Evolutionary conservation across 495 filamentous ascomycete species (phyloP).

Genomic region (Penicillium simplicissimum): DNA sequence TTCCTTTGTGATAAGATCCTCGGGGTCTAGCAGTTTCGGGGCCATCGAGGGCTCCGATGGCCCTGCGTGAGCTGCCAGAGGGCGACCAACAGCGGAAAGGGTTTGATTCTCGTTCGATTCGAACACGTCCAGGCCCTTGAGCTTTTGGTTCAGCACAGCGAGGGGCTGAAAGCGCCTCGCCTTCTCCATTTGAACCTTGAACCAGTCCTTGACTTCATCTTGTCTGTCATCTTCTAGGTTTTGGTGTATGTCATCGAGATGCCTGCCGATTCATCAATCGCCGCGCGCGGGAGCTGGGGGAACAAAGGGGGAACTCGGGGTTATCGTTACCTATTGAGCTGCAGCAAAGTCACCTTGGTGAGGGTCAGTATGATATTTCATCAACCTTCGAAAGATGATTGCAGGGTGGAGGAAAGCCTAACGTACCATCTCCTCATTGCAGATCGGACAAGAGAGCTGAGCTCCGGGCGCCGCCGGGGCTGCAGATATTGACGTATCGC

Average conservation of each 20-base stretch:
- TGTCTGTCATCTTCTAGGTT: conserved; percentile 92
- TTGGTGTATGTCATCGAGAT: conserved; percentile 91
- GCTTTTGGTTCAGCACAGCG: conserved; percentile 88
- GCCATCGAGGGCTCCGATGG: conserved; percentile 28
- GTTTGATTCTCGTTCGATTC: conserved; percentile 79
- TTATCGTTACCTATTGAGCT: conserved; percentile 74
- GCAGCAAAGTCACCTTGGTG: conserved; percentile 79
- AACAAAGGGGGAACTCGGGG: not conserved
- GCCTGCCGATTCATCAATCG: conserved; percentile 51
- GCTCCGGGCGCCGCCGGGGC: conserved; percentile 56
- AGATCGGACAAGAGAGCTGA: conserved; percentile 88
- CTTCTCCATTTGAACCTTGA: conserved; percentile 92
- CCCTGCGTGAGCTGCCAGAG: conserved; percentile 33
- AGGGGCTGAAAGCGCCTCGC: conserved; percentile 95
- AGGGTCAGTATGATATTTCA: conserved; percentile 13
- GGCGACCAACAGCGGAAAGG: conserved; percentile 31
- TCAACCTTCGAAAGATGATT: conserved; percentile 3
- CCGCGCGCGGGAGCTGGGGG: not conserved
- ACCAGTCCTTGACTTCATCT: conserved; percentile 98
- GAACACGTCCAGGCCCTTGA: conserved; percentile 96
- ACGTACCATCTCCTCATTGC: conserved; percentile 89
- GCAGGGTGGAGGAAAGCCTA: conserved; percentile 3
- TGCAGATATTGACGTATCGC: conserved; percentile 46
- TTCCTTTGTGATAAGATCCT: conserved; percentile 80
- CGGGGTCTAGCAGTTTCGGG: conserved; percentile 63